Conservation (phyloP, 1,284 basidiomycete genomes). For the Apiotrichum veenhuisii region DNA sequence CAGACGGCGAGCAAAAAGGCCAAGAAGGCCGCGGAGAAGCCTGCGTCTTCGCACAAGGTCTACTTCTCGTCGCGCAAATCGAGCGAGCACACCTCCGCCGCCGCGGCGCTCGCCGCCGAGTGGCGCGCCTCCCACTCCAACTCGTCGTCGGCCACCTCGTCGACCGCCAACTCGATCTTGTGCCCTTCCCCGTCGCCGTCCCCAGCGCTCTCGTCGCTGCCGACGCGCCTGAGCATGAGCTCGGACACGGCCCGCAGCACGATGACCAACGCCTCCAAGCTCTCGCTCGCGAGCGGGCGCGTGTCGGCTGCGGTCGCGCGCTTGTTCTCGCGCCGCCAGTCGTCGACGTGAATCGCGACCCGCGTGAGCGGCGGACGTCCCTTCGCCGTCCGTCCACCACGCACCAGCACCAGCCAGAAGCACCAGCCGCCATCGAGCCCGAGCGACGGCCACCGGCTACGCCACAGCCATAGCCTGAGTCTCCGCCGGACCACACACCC, state of each 20-base stretch:
- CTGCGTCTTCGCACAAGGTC: not conserved
- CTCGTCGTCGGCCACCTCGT: too few species aligned
- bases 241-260: not conserved
- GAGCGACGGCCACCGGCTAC: too few species aligned
- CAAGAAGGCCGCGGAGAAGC: not conserved
- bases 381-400: too few species aligned
- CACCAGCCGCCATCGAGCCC: too few species aligned
- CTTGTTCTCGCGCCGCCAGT: not conserved
- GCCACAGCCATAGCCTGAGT: too few species aligned
- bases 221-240: not conserved
- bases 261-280: not conserved
- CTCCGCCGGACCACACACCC: too few species aligned
- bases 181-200: not conserved
- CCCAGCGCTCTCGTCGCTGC: not conserved
- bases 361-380: too few species aligned
- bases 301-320: not conserved
- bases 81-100: not conserved
- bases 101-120: not conserved
- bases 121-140: not conserved
- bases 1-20: too few species aligned
- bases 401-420: too few species aligned
- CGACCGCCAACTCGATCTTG: not conserved
- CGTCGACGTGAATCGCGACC: not conserved
- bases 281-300: not conserved
- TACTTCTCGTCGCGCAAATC: not conserved